phyloP scores from a whole-genome alignment of 768 basidiomycete species.

The Russula griseocarnosa region DNA sequence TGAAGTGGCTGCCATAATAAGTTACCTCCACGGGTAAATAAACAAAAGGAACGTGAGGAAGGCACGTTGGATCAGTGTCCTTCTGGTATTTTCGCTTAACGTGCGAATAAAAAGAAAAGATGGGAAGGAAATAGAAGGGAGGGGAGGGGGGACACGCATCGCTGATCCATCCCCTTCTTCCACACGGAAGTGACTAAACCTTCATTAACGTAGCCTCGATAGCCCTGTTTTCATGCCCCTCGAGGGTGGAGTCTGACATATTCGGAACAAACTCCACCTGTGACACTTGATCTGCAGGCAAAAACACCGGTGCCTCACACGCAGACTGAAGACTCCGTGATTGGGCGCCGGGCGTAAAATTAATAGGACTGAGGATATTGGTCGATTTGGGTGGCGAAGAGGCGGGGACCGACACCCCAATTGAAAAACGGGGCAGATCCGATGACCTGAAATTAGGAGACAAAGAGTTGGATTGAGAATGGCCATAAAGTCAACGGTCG shows the following conservation, averaged over 20 bases:
- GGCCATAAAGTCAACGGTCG: neutral
- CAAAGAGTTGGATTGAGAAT: neutral
- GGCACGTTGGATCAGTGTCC: too few relatives aligned
- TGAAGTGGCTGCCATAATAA: neutral
- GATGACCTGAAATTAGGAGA: neutral
- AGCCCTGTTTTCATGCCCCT: neutral
- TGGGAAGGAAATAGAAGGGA: too few relatives aligned
- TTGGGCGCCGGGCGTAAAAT: neutral
- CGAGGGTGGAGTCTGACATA: neutral
- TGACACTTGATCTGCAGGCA: neutral
- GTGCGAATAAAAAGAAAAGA: too few relatives aligned
- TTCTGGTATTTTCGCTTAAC: too few relatives aligned
- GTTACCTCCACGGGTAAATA: neutral
- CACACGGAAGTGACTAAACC: neutral
- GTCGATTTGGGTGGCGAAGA: neutral
- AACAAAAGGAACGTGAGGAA: neutral
- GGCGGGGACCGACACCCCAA: too few relatives aligned
- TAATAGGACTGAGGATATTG: neutral
- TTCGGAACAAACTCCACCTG: constrained; percentile 8
- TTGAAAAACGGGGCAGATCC: neutral
- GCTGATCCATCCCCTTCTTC: neutral
- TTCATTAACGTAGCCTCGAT: neutral
- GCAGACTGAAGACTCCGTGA: neutral
- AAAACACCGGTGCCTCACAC: constrained; percentile 1
- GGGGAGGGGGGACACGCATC: neutral